These are phyloP conservation scores for Claviceps monticola DNA, from an alignment of 2,329 filamentous ascomycete species.

Conservation along the genomic window DNA sequence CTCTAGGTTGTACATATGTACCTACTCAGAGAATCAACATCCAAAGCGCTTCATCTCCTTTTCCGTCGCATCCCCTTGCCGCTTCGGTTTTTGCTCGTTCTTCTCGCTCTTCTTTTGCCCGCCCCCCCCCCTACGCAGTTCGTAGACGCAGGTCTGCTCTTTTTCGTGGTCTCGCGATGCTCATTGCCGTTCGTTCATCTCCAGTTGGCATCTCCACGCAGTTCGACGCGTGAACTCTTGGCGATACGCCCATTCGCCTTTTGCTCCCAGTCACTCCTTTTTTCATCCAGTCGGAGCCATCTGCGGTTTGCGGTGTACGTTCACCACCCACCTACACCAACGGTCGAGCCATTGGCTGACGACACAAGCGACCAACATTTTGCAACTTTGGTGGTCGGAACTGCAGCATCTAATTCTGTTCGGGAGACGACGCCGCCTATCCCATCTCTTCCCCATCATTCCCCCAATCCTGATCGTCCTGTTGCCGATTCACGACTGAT, in stretches of 20 bases:
- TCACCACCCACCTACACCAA: neutral
- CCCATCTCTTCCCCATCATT: neutral
- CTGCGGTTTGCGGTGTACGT: neutral
- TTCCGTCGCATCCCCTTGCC: neutral
- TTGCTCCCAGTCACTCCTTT: conserved; percentile 4
- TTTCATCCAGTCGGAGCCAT: neutral
- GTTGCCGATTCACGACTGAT: neutral
- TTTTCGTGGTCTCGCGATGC: conserved; percentile 10
- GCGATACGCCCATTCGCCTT: neutral
- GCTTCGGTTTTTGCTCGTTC: neutral
- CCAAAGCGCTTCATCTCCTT: neutral
- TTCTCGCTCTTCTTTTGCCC: conserved; percentile 3
- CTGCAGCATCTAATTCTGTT: neutral
- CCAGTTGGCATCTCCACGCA: neutral
- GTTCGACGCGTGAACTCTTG: neutral
- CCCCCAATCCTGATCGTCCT: neutral
- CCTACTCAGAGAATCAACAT: neutral
- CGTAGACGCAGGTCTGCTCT: neutral
- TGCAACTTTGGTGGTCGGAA: neutral
- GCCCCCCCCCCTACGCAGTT: neutral
- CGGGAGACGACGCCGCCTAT: neutral
- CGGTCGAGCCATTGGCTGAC: neutral
- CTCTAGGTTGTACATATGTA: too few species aligned
- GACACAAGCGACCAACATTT: neutral
- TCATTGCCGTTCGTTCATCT: conserved; percentile 4